Evolutionary conservation across 495 filamentous ascomycete genomes (phyloP), one percentile per base, ranked within the genome.

Genomic region (Aspergillus saccharolyticus): DNA sequence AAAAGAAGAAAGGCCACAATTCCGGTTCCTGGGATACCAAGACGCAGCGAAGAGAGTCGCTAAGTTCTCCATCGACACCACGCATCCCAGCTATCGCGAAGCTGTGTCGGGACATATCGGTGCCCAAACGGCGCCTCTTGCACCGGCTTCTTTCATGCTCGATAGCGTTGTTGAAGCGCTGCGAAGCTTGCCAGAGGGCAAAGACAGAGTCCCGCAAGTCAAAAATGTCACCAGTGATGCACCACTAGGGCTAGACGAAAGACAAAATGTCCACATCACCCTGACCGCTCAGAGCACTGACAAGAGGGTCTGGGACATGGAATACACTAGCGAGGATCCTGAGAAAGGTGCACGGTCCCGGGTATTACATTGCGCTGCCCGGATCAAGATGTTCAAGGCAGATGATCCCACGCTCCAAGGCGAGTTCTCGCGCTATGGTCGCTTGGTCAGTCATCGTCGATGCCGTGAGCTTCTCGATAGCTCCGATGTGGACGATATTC

Each of bases 161-260:
- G 73, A 78, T 42, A 77, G 80, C 22, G 72, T 70, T 0, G 70
- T 82, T n/a, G 78, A 82, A 25, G 73, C 79, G n/a, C 22, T 81
- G 1, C 44, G 62, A 2, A 75, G 66, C 25, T 55, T 84, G 0
- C 57, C 58, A 17, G 53, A 59, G 5, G 52, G 52, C 0, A 56
- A 51, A 0, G 59, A 18, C 7, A 44, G 68, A 14, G 55, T 74
- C 43, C 79, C 77, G 0, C 55, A 69, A 24, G 58, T 82, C 7
- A 66, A 62, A 14, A 56, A 70, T 33, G 55, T 79, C 14, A 64
- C 68, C 6, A 77, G 72, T 52, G 70, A 77, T 19, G 63, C 67
- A 10, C 75, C 75, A 0, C 70, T 78, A 4, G 77, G 71, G 25
- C 52, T 76, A 8, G 71, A 78, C 54, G 55, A 70, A 1, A 65